Percentiles rank a stretch among this genome's conserved stretches.
Evolutionary conservation across 805 yeast genomes (phyloP).

Genomic region (Huiozyma naganishii): DNA sequence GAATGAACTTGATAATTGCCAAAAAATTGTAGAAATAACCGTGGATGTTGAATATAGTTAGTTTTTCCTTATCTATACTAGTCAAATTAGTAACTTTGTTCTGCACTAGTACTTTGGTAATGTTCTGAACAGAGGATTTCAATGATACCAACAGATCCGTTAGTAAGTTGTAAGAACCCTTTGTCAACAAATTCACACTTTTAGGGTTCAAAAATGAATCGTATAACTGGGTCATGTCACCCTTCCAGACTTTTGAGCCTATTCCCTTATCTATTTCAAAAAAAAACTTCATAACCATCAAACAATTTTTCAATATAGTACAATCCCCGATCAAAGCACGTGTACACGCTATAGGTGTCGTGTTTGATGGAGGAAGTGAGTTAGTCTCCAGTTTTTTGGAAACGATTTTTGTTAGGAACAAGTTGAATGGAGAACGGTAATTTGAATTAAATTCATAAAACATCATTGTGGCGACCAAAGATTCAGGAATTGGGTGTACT

Average conservation of each 20-base stretch:
- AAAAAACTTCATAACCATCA: conserved; percentile 23
- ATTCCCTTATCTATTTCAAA: conserved; percentile 15
- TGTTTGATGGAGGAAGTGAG: background rate
- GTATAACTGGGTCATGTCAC: conserved; percentile 13
- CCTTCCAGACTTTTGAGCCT: conserved; percentile 19
- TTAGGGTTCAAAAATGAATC: conserved; percentile 16
- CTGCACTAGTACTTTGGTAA: conserved; percentile 14
- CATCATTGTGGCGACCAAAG: conserved; percentile 17
- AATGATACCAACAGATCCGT: conserved; percentile 25
- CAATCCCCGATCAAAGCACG: conserved; percentile 14
- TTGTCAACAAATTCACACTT: conserved; percentile 15
- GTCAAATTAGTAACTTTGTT: conserved; percentile 7
- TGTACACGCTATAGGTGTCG: background rate
- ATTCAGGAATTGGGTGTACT: conserved; percentile 23
- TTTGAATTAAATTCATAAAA: conserved; percentile 22
- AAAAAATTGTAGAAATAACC: conserved; percentile 24
- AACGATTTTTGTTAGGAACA: conserved; percentile 22
- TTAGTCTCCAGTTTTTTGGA: conserved; percentile 18
- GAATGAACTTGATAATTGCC: conserved; percentile 20
- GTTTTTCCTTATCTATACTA: conserved; percentile 9
- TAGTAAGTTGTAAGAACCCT: conserved; percentile 20
- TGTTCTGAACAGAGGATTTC: conserved; percentile 25
- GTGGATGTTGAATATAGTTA: conserved; percentile 24
- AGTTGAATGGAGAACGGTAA: conserved; percentile 14
- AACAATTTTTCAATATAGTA: conserved; percentile 18